These are phyloP conservation scores for Coemansia sp. DNA, from an alignment of 192 early-diverging fungal species.

Conservation along the genomic window DNA sequence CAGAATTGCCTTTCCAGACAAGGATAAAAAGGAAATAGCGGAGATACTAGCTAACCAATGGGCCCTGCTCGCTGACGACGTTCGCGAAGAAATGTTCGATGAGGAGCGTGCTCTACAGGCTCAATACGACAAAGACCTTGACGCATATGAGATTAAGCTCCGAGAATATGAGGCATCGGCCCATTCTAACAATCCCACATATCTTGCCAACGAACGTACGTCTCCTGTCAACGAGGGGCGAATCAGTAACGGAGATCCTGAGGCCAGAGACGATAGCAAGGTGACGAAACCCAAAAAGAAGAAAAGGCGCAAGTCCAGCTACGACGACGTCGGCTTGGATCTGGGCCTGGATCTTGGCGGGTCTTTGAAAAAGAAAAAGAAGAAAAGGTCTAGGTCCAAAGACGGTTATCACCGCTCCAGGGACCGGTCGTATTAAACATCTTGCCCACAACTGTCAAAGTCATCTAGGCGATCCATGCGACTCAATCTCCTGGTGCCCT, in stretches of 20 bases:
- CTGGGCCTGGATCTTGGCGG: background rate
- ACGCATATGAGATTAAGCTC: background rate
- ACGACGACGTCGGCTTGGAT: background rate
- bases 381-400: background rate
- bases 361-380: slow-evolving; percentile 3
- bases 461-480: background rate
- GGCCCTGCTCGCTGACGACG: background rate
- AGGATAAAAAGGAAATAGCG: background rate
- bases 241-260: background rate
- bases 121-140: background rate
- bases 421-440: background rate
- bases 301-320: background rate
- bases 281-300: background rate
- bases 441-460: background rate
- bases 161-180: background rate
- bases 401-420: background rate
- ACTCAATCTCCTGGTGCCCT: background rate
- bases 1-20: background rate
- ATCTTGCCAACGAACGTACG: background rate
- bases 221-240: background rate
- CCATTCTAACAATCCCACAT: background rate
- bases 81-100: background rate
- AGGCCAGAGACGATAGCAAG: background rate
- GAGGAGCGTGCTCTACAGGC: background rate
- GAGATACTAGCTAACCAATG: background rate